Evolutionary conservation across 495 filamentous ascomycete species (phyloP), one percentile per base, ranked within the genome.

Genomic region (Copromyces sp.): DNA sequence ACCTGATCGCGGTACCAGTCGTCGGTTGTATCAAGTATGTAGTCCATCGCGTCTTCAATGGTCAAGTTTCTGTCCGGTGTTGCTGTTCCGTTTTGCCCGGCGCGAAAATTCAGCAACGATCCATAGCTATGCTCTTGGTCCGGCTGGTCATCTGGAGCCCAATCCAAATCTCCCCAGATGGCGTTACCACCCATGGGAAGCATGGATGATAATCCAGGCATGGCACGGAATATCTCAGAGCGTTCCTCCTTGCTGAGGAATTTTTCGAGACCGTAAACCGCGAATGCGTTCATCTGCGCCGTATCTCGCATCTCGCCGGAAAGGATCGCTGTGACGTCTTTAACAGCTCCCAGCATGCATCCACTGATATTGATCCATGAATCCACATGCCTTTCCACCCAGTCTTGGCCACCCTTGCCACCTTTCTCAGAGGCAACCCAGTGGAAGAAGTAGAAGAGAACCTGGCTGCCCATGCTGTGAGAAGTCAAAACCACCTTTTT

Each of bases 271-370:
- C 95, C 96, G 77, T 98, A 99, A 14, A 99, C 94, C 9, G 95
- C 95, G 74, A 98, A 97, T n/a, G 94, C 87, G 79, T 98, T 99
- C 16, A 99, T 88, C 78, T 98, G 95, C 2, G 95, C 95, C 0
- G 95, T 99, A 78, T 99, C 95, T 74, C 93, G 92, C 95, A 98
- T 99, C 82, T 99, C 95, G 39, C 95, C 95, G 0, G 94, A 97
- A 0, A 98, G 87, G 8, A 98, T 88, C 9, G 95, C 96, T 1
- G 95, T 92, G 32, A 98, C 81, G 65, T 93, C 94, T 85, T 99
- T 99, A 70, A 93, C 86, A 2, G 95, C 95, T 20, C 95, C 95
- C 9, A 99, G 90, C 95, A 99, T 97, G 80, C 94, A 98, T 20
- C 95, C 95, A 73, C 92, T 94, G 79, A 99, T 94, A 79, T 99